Percentiles rank a stretch among this genome's conserved stretches.
These are phyloP conservation scores for Apiotrichum veenhuisii DNA, from an alignment of 1,284 basidiomycete species.

Conservation along the genomic window DNA sequence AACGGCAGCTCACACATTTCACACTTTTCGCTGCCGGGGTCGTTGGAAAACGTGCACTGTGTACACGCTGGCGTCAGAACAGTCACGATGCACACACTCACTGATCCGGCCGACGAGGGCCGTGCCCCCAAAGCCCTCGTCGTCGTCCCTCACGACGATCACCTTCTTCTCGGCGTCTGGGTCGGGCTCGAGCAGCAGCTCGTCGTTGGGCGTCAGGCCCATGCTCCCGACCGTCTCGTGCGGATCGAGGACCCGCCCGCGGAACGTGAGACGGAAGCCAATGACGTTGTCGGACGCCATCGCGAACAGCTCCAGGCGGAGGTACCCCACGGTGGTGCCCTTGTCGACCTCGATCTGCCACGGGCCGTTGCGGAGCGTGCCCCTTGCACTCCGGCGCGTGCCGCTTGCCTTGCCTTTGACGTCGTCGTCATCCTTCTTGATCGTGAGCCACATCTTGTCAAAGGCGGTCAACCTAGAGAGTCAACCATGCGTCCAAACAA, in stretches of 20 bases:
- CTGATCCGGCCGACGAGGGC: slow-evolving; percentile 28
- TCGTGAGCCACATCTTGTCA: slow-evolving; percentile 15
- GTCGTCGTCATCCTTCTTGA: slow-evolving; percentile 2
- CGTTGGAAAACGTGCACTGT: slow-evolving; percentile 30
- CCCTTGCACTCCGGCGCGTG: background rate
- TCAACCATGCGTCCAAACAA: background rate
- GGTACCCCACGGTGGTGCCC: slow-evolving; percentile 27
- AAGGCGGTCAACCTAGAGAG: slow-evolving; percentile 17
- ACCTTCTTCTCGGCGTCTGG: slow-evolving; percentile 28
- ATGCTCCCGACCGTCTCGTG: slow-evolving; percentile 31
- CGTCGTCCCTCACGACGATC: slow-evolving; percentile 20
- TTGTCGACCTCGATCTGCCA: slow-evolving; percentile 21
- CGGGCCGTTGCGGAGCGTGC: background rate
- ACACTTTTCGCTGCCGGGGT: slow-evolving; percentile 18
- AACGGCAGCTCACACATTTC: slow-evolving; percentile 17
- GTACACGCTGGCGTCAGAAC: slow-evolving; percentile 23
- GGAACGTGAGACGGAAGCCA: slow-evolving; percentile 25
- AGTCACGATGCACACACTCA: slow-evolving; percentile 15
- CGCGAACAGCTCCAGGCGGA: slow-evolving; percentile 31
- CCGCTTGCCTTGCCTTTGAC: background rate
- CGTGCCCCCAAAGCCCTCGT: slow-evolving; percentile 41
- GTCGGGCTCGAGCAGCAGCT: slow-evolving; percentile 19
- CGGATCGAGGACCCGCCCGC: slow-evolving; percentile 22
- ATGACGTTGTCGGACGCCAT: slow-evolving; percentile 26
- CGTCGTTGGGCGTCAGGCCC: slow-evolving; percentile 26